A percentile compares a stretch with the other conserved stretches of the same genome.
Conservation (phyloP, 441 rosid genomes). For the Dalechampia spathulata region DNA sequence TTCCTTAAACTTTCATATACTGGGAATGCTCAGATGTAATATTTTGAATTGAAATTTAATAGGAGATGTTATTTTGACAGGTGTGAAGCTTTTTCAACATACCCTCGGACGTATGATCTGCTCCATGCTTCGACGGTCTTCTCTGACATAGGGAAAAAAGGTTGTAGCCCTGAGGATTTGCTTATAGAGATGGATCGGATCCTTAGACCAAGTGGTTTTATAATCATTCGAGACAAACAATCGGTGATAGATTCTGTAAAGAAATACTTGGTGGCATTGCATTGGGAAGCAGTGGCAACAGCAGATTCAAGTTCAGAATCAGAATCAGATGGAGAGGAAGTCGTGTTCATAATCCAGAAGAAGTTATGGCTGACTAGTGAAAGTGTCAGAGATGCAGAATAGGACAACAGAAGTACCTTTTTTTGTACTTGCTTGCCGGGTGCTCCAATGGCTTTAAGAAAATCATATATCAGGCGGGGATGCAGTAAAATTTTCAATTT, state of each 20-base stretch:
- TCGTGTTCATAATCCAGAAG: conserved; percentile 63
- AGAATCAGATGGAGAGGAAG: conserved; percentile 48
- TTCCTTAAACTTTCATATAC: no score
- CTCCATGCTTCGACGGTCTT: conserved; percentile 87
- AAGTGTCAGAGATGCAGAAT: conserved; percentile 66
- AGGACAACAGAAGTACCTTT: conserved; percentile 19
- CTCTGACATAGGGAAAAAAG: conserved; percentile 73
- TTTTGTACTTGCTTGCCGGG: conserved; percentile 8
- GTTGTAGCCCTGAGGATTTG: conserved; percentile 79
- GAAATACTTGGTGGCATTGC: conserved; percentile 68
- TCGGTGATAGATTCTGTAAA: conserved; percentile 52
- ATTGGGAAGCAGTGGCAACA: conserved; percentile 75
- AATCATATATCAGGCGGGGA: conserved; percentile 15
- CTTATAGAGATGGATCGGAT: conserved; percentile 91
- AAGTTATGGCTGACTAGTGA: conserved; percentile 85
- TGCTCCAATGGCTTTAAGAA: conserved; percentile 19
- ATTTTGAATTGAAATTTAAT: neutral
- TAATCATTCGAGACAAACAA: conserved; percentile 68
- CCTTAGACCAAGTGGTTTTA: conserved; percentile 81
- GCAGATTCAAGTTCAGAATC: conserved; percentile 39
- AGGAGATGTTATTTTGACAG: conserved; percentile 31
- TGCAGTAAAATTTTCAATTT: conserved; percentile 32
- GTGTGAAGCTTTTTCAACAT: conserved; percentile 93
- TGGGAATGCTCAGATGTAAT: no score
- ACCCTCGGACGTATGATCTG: conserved; percentile 94